Percentiles rank a stretch among this genome's conserved stretches.
Evolutionary conservation across 495 filamentous ascomycete genomes (phyloP).

Genomic region (Recurvomyces mirabilis): DNA sequence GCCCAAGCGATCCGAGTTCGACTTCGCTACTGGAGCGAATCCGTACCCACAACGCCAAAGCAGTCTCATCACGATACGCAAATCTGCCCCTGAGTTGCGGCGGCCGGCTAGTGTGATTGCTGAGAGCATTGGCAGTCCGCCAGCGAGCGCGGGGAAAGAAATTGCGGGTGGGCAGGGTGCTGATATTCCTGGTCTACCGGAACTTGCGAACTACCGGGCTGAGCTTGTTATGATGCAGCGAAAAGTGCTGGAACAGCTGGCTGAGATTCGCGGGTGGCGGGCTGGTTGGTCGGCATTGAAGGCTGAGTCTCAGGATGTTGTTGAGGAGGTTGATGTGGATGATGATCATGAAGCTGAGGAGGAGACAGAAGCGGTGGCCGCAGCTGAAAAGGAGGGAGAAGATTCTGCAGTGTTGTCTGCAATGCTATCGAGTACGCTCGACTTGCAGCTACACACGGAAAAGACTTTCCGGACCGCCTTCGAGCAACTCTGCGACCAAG

Average conservation of each 20-base stretch:
- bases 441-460: constrained; percentile 6
- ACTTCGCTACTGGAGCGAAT: constrained; percentile 12
- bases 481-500: constrained; percentile 32
- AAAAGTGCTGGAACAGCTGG: constrained; percentile 64
- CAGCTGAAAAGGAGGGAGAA: neutral
- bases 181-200: constrained; percentile 14
- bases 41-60: constrained; percentile 11
- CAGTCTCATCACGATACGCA: constrained; percentile 4
- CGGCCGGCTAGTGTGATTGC: constrained; percentile 1
- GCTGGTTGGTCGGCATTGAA: constrained; percentile 59
- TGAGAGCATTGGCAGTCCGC: constrained; percentile 3
- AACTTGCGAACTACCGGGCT: constrained; percentile 65
- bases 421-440: constrained; percentile 1
- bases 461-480: constrained; percentile 16
- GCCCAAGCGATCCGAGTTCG: constrained; percentile 6
- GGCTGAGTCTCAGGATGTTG: neutral
- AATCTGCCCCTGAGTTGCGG: constrained; percentile 7
- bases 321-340: constrained; percentile 17
- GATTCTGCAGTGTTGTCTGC: neutral
- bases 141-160: constrained; percentile 5
- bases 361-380: neutral
- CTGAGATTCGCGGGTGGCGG: constrained; percentile 61
- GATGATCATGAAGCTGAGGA: constrained; percentile 1
- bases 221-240: constrained; percentile 71
- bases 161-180: constrained; percentile 1